These are phyloP conservation scores for Penicillium dipodomyicola DNA, from an alignment of 495 filamentous ascomycete species.

Conservation along the genomic window DNA sequence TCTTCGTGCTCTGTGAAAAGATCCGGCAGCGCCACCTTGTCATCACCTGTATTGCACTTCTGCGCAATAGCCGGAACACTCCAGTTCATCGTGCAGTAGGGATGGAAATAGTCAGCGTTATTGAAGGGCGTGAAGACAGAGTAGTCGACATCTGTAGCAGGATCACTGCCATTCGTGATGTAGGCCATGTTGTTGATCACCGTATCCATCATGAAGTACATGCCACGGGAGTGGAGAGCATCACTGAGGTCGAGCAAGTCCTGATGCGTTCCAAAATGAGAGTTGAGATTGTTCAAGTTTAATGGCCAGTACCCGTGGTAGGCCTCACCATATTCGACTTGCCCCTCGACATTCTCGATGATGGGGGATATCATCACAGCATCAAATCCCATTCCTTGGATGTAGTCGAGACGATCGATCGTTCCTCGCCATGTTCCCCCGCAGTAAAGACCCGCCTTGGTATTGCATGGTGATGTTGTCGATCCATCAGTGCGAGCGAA, in stretches of 20 bases:
- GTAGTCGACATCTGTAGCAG: slow-evolving; percentile 60
- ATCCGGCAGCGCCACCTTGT: slow-evolving; percentile 61
- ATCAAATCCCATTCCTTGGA: slow-evolving; percentile 77
- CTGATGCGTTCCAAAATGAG: slow-evolving; percentile 60
- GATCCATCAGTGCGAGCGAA: slow-evolving; percentile 68
- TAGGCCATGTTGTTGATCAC: slow-evolving; percentile 74
- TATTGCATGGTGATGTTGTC: slow-evolving; percentile 46
- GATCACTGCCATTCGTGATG: slow-evolving; percentile 46
- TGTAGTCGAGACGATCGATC: slow-evolving; percentile 54
- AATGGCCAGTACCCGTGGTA: slow-evolving; percentile 78
- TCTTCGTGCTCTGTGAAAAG: slow-evolving; percentile 60
- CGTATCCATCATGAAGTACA: slow-evolving; percentile 75
- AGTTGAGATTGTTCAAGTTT: slow-evolving; percentile 63
- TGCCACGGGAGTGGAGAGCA: slow-evolving; percentile 59
- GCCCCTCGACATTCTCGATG: slow-evolving; percentile 56
- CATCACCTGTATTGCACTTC: slow-evolving; percentile 61
- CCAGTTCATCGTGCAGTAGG: slow-evolving; percentile 66
- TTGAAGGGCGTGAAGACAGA: slow-evolving; percentile 63
- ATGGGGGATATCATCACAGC: slow-evolving; percentile 83
- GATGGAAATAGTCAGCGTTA: slow-evolving; percentile 59
- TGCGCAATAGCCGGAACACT: slow-evolving; percentile 50
- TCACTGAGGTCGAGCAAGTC: slow-evolving; percentile 62
- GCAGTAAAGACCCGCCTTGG: slow-evolving; percentile 57
- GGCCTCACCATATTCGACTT: slow-evolving; percentile 50
- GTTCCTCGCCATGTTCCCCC: slow-evolving; percentile 75